Base-by-base conservation (phyloP, 2,329 filamentous ascomycete genomes). In the Bipolaris cookei region DNA sequence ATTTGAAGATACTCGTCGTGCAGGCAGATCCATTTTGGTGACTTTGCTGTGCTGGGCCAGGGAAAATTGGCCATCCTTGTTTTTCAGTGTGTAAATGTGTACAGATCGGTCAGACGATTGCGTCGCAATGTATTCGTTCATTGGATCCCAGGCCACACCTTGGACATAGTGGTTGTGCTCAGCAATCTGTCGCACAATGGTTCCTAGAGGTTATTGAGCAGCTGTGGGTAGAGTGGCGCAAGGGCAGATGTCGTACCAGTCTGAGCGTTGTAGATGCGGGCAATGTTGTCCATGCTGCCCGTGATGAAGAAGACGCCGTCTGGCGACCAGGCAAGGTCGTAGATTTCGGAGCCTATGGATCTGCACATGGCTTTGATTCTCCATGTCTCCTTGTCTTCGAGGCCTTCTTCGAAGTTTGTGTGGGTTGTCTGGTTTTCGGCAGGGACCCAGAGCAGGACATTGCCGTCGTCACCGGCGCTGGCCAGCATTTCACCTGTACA, bases 131-230 rank as follows among this genome's bases (percentile, higher is more conserved):
- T 93, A 99, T 79, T 99, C 95, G 79, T 98, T 98, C 54, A 97
- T 80, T 21, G 95, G 96, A 79, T 99, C 96, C 96, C 95, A 99
- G 4, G 95, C 90, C 6, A 99, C 96, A 45, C 95, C 95, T 79
- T 99, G 95, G 16, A 99, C 95, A 76, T 97, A 99, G 77, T 99
- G 95, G 70, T 92, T 96, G 78, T 98, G 94, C 76, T 98, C 94
- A 50, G 94, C 94, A 63, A 98, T 97, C 76, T 97, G 94, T 58
- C 94, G 89, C 56, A 97, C 90, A 41, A 65, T 64, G 44, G 62
- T 67, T 59, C 72, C 75, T 76, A 58, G 20, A 54, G 25, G 32
- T 49, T 7, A 50, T 62, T 69, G 61, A 70, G 58, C 54, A 61
- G 42, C 50, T 58, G 51, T 51, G 34, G 51, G 32, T 37, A 34